These are phyloP conservation scores for Stagonosporopsis vannaccii DNA, from an alignment of 2,329 filamentous ascomycete species.

Conservation along the genomic window DNA sequence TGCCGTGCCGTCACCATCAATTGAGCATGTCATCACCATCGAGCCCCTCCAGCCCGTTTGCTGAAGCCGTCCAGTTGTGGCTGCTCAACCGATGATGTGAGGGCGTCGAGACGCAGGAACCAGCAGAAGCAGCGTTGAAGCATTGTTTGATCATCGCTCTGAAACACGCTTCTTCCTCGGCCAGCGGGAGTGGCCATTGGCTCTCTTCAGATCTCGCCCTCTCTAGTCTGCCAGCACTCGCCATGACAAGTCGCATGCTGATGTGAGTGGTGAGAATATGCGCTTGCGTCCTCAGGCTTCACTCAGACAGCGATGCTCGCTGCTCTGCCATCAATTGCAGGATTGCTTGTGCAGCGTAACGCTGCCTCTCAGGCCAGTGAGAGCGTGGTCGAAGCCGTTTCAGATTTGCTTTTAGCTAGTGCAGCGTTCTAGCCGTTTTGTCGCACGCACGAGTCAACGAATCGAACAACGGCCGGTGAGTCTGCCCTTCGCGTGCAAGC, in stretches of 20 bases:
- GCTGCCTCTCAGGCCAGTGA: slow-evolving; percentile 40
- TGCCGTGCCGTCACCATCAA: slow-evolving; percentile 17
- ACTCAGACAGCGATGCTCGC: slow-evolving; percentile 19
- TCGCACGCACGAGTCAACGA: slow-evolving; percentile 35
- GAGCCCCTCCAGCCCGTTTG: slow-evolving; percentile 26
- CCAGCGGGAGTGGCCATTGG: slow-evolving; percentile 28
- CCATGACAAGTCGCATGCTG: not conserved
- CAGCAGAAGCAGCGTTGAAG: slow-evolving; percentile 42
- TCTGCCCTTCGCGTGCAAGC: slow-evolving; percentile 39
- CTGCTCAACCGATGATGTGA: slow-evolving; percentile 32
- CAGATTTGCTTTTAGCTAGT: slow-evolving; percentile 46
- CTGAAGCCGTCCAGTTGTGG: slow-evolving; percentile 31
- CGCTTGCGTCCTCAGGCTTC: slow-evolving; percentile 10
- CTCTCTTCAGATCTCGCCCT: slow-evolving; percentile 14
- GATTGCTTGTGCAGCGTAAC: slow-evolving; percentile 37
- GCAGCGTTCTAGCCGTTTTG: slow-evolving; percentile 32
- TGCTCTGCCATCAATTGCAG: slow-evolving; percentile 16
- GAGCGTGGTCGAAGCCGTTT: slow-evolving; percentile 40
- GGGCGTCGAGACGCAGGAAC: slow-evolving; percentile 47
- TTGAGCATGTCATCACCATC: slow-evolving; percentile 23
- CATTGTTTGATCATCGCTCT: slow-evolving; percentile 48
- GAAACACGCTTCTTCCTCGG: slow-evolving; percentile 40
- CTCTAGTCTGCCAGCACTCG: slow-evolving; percentile 5
- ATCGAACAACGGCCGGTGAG: slow-evolving; percentile 32
- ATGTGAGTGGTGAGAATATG: not conserved